phyloP scores from a whole-genome alignment of 2,329 filamentous ascomycete species.

The Myotisia sp. region DNA sequence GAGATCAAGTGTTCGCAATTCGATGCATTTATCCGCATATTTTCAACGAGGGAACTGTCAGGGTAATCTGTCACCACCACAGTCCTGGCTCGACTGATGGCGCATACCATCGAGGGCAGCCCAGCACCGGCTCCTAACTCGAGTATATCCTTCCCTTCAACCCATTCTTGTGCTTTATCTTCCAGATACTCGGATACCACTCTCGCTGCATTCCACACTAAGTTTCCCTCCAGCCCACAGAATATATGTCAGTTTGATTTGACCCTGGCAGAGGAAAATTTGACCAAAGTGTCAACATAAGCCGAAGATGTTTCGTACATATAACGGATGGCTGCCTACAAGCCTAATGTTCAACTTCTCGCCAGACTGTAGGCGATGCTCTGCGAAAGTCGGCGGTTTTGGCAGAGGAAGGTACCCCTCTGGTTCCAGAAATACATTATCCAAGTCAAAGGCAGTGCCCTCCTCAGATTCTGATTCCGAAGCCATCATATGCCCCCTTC shows the following conservation, averaged over 20 bases:
- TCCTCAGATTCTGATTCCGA: constrained; percentile 6
- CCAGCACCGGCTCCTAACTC: constrained; percentile 84
- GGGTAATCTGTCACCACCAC: constrained; percentile 79
- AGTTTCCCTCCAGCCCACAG: constrained; percentile 47
- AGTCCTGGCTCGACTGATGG: constrained; percentile 52
- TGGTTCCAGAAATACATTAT: constrained; percentile 63
- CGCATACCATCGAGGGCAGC: constrained; percentile 65
- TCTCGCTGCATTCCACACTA: constrained; percentile 80
- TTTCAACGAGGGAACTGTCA: constrained; percentile 66
- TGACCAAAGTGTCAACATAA: constrained; percentile 2
- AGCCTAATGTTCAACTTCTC: constrained; percentile 55
- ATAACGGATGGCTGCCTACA: constrained; percentile 75
- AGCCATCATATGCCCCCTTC: too few relatives aligned
- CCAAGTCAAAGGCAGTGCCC: constrained; percentile 25
- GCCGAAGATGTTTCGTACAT: constrained; percentile 52
- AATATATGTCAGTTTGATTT: constrained; percentile 14
- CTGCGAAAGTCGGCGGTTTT: constrained; percentile 57
- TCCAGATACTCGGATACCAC: constrained; percentile 69
- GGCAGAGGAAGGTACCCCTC: constrained; percentile 66
- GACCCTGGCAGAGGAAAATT: background rate
- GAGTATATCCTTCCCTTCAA: constrained; percentile 57
- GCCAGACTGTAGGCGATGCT: constrained; percentile 55
- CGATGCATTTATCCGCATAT: constrained; percentile 61
- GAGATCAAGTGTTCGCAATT: constrained; percentile 36
- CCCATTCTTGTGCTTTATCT: constrained; percentile 42